A percentile compares a stretch with the other conserved stretches of the same genome.
phyloP scores from a whole-genome alignment of 2,329 filamentous ascomycete species.

The Colletotrichum sublineola region DNA sequence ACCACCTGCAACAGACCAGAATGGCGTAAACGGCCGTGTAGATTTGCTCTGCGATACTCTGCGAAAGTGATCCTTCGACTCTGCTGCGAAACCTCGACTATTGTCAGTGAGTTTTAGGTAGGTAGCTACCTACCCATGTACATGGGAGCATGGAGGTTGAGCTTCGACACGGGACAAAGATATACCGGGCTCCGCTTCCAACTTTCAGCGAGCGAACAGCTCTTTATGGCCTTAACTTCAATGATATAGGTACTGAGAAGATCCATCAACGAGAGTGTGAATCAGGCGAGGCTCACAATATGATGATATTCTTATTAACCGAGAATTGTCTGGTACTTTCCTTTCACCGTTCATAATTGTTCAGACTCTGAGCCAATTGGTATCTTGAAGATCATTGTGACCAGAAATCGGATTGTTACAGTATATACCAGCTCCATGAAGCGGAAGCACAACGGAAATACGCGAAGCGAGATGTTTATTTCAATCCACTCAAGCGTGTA shows the following conservation, averaged over 20 bases:
- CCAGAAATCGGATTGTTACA: background rate
- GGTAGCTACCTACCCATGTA: background rate
- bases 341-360: background rate
- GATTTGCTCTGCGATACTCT: background rate
- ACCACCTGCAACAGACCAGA: background rate
- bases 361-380: too few relatives aligned
- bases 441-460: background rate
- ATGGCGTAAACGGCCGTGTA: background rate
- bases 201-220: background rate
- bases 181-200: slow-evolving; percentile 18
- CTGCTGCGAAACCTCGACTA: background rate
- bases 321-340: too few relatives aligned
- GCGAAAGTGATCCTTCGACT: background rate
- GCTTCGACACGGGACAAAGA: slow-evolving; percentile 36
- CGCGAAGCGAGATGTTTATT: background rate
- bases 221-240: background rate
- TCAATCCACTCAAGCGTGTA: slow-evolving; percentile 33
- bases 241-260: background rate
- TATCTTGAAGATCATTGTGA: background rate
- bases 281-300: background rate
- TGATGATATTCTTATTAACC: background rate
- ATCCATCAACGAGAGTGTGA: background rate
- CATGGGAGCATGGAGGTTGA: slow-evolving; percentile 12
- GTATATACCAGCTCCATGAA: background rate
- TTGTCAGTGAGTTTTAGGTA: slow-evolving; percentile 17